These are phyloP conservation scores for Zasmidium cellare DNA, from an alignment of 2,329 filamentous ascomycete genomes.

Conservation along the genomic window DNA sequence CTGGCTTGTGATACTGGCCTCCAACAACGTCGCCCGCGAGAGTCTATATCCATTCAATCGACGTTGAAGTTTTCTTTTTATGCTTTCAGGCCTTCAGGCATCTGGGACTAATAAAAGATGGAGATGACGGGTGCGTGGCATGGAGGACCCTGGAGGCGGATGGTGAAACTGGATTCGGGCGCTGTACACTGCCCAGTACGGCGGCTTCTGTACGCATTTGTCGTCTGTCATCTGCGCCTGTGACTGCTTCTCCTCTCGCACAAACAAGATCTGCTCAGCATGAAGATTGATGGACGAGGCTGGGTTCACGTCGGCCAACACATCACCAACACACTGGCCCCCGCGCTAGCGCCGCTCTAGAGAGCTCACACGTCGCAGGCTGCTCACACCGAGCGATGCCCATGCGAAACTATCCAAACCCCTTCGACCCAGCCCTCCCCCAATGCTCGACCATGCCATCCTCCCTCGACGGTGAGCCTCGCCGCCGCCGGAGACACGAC, in stretches of 20 bases:
- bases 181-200: background rate
- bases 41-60: too few species aligned
- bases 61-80: background rate
- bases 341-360: background rate
- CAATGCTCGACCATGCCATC: conserved; percentile 21
- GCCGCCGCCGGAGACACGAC: conserved; percentile 31
- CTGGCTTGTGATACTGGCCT: too few species aligned
- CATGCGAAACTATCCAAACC: conserved; percentile 15
- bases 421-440: conserved; percentile 19
- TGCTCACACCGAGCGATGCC: too few species aligned
- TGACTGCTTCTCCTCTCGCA: background rate
- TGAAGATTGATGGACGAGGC: too few species aligned
- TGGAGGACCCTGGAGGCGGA: background rate
- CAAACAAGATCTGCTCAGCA: background rate
- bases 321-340: background rate
- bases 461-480: conserved; percentile 26
- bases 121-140: background rate
- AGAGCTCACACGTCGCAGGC: background rate
- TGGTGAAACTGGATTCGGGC: background rate
- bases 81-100: background rate
- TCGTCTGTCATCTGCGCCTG: background rate
- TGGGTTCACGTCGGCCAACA: too few species aligned
- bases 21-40: too few species aligned
- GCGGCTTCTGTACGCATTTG: background rate
- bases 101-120: background rate